Evolutionary conservation across 208 protist species (phyloP), one percentile per base, ranked within the genome.

Genomic region (Acanthamoeba triangularis): DNA sequence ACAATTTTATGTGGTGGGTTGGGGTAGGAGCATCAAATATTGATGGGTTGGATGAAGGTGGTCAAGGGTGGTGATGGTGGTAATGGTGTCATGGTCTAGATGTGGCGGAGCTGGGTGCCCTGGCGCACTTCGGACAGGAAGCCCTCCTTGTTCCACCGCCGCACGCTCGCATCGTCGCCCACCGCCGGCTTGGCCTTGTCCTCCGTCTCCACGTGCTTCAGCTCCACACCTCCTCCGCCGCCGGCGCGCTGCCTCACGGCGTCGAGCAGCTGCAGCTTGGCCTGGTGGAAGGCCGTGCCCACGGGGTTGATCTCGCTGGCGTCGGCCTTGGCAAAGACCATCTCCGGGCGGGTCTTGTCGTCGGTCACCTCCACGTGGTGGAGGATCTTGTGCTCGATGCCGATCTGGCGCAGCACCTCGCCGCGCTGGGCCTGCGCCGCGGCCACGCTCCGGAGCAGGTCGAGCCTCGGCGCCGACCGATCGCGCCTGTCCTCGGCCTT

Each of bases 141-240:
- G 61, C 87, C 87, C 33, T 69, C 56, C 87, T 93, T 93, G 59
- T 93, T 74, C 87, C 87, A 93, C 33, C 1, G 8, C 59, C 23
- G 72, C 8, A 93, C 4, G 44, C 28, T 33, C 11, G 28, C 33
- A 13, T 47, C 87, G 28, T 65, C 47, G 1, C 65, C 56, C 25
- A 93, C 74, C 23, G 87, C 87, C 13, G 87, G 87, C 61, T 76
- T 44, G 47, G 59, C 6, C 87, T 93, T 93, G 87, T 93, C 87
- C 11, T 41, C 20, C 8, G 59, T 93, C 16, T 69, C 35, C 5
- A 93, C 87, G 65, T 69, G 87, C 87, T 93, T 93, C 2, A 93
- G 87, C 49, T 93, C 65, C 63, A 69, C 63, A 33, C 11, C 41
- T n/a, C n/a, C n/a, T n/a, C n/a, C n/a, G n/a, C n/a, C n/a, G n/a